Evolutionary conservation across 352 stramenopile genomes (phyloP), one percentile per base, ranked within the genome.

Genomic region (Phytophthora pini): DNA sequence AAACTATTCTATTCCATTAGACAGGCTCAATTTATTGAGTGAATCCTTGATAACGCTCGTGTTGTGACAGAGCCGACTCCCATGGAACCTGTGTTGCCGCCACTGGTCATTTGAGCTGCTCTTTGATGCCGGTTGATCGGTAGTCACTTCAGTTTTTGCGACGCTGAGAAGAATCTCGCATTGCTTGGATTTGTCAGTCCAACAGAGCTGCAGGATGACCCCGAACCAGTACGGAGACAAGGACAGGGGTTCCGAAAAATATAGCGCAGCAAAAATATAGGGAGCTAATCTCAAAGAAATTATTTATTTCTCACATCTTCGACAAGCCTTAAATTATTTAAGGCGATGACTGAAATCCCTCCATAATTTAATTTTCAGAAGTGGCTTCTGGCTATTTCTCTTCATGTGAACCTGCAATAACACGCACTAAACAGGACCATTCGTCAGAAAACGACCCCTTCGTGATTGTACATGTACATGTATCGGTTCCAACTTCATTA

Each of bases 141-240:
- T 13, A 44, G 24, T 47, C 61, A 68, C 38, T 69, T 55, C 34
- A 5, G 20, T 26, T 70, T 70, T 55, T 65, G 38, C 45, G 13
- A 24, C 12, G 7, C 27, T 20, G 45, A 57, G 36, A 65, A 47
- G 26, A 51, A 43, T 8, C 9, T 47, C 17, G n/a, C n/a, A 7
- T 57, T 15, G 2, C 22, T 22, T 15, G 20, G 36, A 1, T 38
- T 29, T 20, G 45, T 11, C 15, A 32, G 17, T 20, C 6, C 11
- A n/a, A 8, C 10, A 46, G 11, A 65, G 22, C n/a, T 41, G 5
- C 57, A 54, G 15, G 24, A 71, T 64, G 64, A 40, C 57, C 11
- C 38, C 51, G 0, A 68, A 56, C 51, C 44, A 72, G 51, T 62
- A 47, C 29, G 65, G 69, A 57, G 69, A 72, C 40, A 68, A 77